Evolutionary conservation across 768 basidiomycete genomes (phyloP).

Genomic region (Xanthoconium purpureum): DNA sequence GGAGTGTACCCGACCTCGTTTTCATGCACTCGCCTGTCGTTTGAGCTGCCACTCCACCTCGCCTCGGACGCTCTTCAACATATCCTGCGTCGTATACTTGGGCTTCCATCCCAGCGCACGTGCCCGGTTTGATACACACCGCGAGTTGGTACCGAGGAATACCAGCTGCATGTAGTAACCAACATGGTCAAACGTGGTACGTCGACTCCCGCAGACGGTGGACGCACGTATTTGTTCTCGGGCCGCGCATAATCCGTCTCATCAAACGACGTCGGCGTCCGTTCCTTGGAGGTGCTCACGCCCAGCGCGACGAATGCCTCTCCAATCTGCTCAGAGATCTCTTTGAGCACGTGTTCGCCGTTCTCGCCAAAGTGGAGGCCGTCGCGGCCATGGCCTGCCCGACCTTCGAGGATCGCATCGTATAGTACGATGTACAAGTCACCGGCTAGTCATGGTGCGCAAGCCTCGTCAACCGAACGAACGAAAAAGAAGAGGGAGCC

Average conservation of each 20-base stretch:
- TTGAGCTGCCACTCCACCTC: constrained; percentile 11
- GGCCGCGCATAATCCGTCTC: constrained; percentile 5
- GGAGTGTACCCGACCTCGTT: too few relatives aligned
- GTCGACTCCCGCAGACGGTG: too few relatives aligned
- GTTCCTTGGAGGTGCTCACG: background rate
- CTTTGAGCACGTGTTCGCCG: constrained; percentile 43
- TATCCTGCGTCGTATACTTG: constrained; percentile 27
- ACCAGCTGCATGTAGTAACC: background rate
- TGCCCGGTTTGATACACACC: constrained; percentile 12
- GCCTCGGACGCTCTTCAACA: constrained; percentile 13
- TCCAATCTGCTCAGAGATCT: constrained; percentile 39
- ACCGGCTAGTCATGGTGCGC: constrained; percentile 11
- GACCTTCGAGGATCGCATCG: constrained; percentile 27
- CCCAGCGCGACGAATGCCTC: constrained; percentile 17
- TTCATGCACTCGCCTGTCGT: background rate
- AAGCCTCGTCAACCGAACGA: background rate
- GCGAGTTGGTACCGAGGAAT: constrained; percentile 17
- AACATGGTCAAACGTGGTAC: background rate
- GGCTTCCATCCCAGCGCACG: constrained; percentile 21
- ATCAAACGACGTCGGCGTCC: constrained; percentile 43
- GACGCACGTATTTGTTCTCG: background rate
- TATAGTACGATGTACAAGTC: constrained; percentile 44
- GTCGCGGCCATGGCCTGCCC: constrained; percentile 27
- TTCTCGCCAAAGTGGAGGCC: constrained; percentile 53
- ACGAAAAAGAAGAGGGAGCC: background rate